Conservation (phyloP, 345 rosid species). For the Populus tremula region DNA sequence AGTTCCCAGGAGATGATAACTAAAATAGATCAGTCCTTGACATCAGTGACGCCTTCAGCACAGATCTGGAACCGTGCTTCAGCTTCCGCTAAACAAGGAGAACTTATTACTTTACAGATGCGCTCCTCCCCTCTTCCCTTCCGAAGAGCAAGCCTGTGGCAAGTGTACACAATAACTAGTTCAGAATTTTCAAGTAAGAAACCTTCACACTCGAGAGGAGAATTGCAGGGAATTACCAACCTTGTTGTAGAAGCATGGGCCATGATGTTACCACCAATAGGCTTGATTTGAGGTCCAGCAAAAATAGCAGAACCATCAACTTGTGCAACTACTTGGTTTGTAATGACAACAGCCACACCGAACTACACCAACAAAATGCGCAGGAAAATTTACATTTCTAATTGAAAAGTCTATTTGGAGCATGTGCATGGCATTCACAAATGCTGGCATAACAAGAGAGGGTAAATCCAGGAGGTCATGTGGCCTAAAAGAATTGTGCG, state of each 20-base stretch:
- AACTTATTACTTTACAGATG: slow-evolving; percentile 94
- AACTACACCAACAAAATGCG: slow-evolving; percentile 46
- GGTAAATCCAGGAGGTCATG: neutral
- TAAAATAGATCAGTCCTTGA: slow-evolving; percentile 54
- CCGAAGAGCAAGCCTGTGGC: slow-evolving; percentile 68
- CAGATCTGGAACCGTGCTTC: slow-evolving; percentile 92
- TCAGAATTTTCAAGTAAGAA: neutral
- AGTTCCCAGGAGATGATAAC: neutral
- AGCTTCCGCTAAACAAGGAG: slow-evolving; percentile 89
- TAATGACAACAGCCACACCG: slow-evolving; percentile 91
- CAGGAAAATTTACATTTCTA: neutral
- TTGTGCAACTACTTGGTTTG: slow-evolving; percentile 97
- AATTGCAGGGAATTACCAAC: slow-evolving; percentile 27
- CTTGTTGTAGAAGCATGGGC: slow-evolving; percentile 99
- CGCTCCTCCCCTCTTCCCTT: slow-evolving; percentile 97
- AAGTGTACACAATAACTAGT: neutral
- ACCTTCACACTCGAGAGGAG: neutral
- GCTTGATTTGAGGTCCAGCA: slow-evolving; percentile 97
- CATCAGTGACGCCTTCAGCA: slow-evolving; percentile 80
- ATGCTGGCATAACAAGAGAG: neutral
- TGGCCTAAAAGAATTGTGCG: neutral
- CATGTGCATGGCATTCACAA: too few species aligned
- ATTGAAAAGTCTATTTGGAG: neutral
- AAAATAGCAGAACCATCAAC: slow-evolving; percentile 95
- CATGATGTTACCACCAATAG: slow-evolving; percentile 96